Evolutionary conservation across 164 flowering plant genomes (phyloP).

Genomic region (Tetrastigma voinierianum): DNA sequence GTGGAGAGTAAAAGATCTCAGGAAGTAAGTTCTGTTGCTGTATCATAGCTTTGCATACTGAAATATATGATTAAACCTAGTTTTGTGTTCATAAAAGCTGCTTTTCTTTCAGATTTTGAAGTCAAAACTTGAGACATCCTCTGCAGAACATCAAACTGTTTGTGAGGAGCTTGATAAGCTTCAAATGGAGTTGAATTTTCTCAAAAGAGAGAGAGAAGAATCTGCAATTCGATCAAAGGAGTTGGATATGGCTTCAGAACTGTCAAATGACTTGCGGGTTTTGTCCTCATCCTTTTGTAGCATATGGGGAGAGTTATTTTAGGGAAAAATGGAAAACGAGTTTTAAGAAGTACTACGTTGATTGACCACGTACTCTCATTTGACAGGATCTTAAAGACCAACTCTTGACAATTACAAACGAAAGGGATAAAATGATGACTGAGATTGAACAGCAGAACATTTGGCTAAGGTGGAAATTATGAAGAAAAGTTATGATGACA

Average conservation of each 20-base stretch:
- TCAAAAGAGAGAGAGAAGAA: constrained; percentile 33
- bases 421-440: constrained; percentile 33
- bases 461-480: constrained; percentile 21
- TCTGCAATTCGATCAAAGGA: constrained; percentile 23
- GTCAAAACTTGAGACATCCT: constrained; percentile 23
- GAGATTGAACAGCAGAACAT: constrained; percentile 24
- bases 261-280: constrained; percentile 31
- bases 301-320: neutral
- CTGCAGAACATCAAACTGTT: constrained; percentile 22
- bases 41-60: constrained; percentile 1
- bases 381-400: constrained; percentile 27
- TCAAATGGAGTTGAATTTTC: constrained; percentile 30
- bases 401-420: constrained; percentile 24
- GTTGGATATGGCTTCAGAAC: constrained; percentile 11
- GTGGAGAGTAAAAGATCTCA: constrained; percentile 27
- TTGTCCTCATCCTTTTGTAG: neutral
- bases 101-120: constrained; percentile 22
- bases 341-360: neutral
- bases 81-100: neutral
- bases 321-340: too few species aligned
- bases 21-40: constrained; percentile 33
- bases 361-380: neutral
- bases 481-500: constrained; percentile 17
- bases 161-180: constrained; percentile 32
- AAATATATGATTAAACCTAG: constrained; percentile 1